Percentiles rank a stretch among this genome's conserved stretches.
Conservation (phyloP, 495 filamentous ascomycete genomes). For the Penicillium goetzii region DNA sequence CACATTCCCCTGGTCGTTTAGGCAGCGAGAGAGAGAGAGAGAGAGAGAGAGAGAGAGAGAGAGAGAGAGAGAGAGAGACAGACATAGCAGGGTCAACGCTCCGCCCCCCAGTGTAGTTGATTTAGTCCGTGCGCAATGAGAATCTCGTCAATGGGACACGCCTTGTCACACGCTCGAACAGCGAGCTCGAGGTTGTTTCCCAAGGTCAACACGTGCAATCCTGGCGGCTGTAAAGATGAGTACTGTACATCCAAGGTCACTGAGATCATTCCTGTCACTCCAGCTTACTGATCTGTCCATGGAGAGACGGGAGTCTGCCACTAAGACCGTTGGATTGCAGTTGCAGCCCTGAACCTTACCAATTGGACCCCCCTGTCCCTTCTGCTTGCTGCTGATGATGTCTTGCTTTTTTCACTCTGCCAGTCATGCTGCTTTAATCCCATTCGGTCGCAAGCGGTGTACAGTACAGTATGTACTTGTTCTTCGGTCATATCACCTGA, state of each 20-base stretch:
- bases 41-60: slow-evolving; percentile 7
- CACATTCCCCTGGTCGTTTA: slow-evolving; percentile 15
- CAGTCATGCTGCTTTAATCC: background rate
- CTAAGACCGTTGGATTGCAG: background rate
- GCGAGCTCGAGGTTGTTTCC: background rate
- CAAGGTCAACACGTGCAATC: slow-evolving; percentile 27
- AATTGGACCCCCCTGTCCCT: slow-evolving; percentile 8
- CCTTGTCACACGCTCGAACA: slow-evolving; percentile 24
- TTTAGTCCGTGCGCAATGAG: slow-evolving; percentile 15
- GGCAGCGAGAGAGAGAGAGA: slow-evolving; percentile 19
- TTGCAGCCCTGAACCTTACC: slow-evolving; percentile 4
- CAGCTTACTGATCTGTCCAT: background rate
- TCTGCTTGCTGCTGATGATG: slow-evolving; percentile 8
- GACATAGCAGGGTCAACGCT: slow-evolving; percentile 9
- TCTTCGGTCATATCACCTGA: slow-evolving; percentile 24
- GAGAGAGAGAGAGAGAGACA: background rate
- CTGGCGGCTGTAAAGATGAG: slow-evolving; percentile 10
- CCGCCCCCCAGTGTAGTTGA: slow-evolving; percentile 3
- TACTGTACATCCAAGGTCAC: background rate
- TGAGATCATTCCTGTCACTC: background rate
- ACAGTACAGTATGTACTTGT: slow-evolving; percentile 1
- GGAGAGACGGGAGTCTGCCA: background rate
- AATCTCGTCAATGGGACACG: slow-evolving; percentile 14
- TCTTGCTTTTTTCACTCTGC: background rate
- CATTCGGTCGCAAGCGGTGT: slow-evolving; percentile 9